phyloP scores from a whole-genome alignment of 139 green algal species.

The Chlamydomonas sp. region DNA sequence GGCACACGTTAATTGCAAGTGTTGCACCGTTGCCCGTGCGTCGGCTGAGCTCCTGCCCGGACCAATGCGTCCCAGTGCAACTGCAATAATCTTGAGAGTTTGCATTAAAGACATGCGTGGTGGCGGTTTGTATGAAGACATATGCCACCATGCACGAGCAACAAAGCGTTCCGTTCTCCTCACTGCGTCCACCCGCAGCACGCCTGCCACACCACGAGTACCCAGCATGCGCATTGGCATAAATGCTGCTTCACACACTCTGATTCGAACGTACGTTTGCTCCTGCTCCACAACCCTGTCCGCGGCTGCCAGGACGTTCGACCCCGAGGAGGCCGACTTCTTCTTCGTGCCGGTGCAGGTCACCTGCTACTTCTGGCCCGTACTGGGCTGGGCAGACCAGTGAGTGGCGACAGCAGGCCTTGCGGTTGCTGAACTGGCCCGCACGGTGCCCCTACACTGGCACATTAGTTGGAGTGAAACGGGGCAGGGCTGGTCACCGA shows the following conservation, averaged over 20 bases:
- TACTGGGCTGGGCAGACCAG: slow-evolving; percentile 47
- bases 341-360: slow-evolving; percentile 64
- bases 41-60: background rate
- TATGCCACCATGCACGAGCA: background rate
- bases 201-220: background rate
- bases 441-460: background rate
- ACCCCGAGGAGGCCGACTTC: slow-evolving; percentile 67
- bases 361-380: slow-evolving; percentile 47
- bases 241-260: slow-evolving; percentile 1
- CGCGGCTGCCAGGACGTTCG: slow-evolving; percentile 50
- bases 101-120: background rate
- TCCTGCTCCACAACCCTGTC: background rate
- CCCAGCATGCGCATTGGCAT: background rate
- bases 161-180: background rate
- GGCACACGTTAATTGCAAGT: background rate
- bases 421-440: background rate
- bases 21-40: background rate
- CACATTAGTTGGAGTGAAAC: background rate
- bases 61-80: background rate
- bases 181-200: background rate
- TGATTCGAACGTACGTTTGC: too few relatives aligned
- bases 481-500: background rate
- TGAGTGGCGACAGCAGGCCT: background rate
- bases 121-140: background rate
- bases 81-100: background rate